Base-by-base conservation (phyloP, 441 rosid genomes). In the Gossypium gossypioides region DNA sequence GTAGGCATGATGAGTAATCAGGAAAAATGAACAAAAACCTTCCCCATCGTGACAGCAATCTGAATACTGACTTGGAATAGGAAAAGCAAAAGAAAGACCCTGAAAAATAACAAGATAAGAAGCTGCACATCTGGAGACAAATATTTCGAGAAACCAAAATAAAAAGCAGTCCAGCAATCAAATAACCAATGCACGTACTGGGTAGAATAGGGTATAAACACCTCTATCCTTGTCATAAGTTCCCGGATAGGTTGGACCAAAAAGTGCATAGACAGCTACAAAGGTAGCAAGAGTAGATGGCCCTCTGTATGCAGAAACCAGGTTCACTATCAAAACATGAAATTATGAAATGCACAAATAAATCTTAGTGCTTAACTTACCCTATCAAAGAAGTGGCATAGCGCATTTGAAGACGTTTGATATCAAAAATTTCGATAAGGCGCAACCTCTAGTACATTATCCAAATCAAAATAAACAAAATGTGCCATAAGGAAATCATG, bases 181-280 rank as follows among this genome's bases (percentile, higher is more conserved):
- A 29, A 63, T 29, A 65, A 44, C 21, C 42, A 67, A 59, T 40
- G 42, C 32, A 75, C 91, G 71, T 83, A 95, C 99, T 2, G 96
- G 99, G 81, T 95, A 95, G 67, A 95, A 92, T 64, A 95, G 84
- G 75, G 88, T 87, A 78, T 95, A 95, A 51, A 92, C 87, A 72
- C 97, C 89, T 85, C 93, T 88, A 34, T 89, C 89, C 79, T 84
- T 89, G 82, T 95, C 97, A 72, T 91, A 92, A 69, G 83, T 85
- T 56, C 98, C 99, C 69, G 99, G 95, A 81, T 92, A 95, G 3
- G 98, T 95, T 16, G 97, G 99, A 56, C 99, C 97, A 80, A 95
- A 92, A 59, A 91, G 87, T 52, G 91, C 91, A 79, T 89, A 95
- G 1, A 91, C 96, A 59, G 96, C 99, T 44, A 89, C 93, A 86